A percentile compares a stretch with the other conserved stretches of the same genome.
These are phyloP conservation scores for Leccinum uliginosum DNA, from an alignment of 768 basidiomycete species.

Conservation along the genomic window DNA sequence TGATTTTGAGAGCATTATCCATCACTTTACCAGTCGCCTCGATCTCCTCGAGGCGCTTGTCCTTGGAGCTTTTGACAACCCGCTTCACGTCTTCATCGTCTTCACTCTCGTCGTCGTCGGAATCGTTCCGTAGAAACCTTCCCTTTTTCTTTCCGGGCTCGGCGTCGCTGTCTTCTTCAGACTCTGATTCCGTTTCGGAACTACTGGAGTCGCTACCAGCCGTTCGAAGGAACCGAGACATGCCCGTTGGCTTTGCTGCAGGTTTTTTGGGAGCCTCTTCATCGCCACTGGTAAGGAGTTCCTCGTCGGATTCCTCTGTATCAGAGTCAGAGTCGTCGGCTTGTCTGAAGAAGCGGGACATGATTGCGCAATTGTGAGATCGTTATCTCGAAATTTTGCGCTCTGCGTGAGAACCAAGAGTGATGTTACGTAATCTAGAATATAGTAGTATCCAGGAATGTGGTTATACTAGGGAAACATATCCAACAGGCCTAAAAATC, in stretches of 20 bases:
- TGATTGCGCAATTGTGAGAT: constrained; percentile 30
- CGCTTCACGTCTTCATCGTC: constrained; percentile 73
- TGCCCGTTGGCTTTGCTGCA: constrained; percentile 33
- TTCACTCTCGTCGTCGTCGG: constrained; percentile 47
- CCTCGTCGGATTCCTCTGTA: constrained; percentile 69
- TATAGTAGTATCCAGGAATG: background rate
- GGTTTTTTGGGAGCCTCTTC: constrained; percentile 50
- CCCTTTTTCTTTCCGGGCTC: constrained; percentile 38
- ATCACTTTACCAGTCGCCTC: constrained; percentile 87
- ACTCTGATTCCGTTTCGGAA: constrained; percentile 51
- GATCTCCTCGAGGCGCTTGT: constrained; percentile 93
- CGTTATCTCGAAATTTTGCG: constrained; percentile 26
- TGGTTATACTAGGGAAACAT: constrained; percentile 7
- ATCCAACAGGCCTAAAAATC: constrained; percentile 12
- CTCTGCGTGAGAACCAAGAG: constrained; percentile 14
- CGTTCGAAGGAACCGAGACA: constrained; percentile 75
- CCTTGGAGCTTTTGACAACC: constrained; percentile 78
- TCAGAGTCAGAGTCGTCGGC: constrained; percentile 79
- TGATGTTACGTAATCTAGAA: constrained; percentile 14
- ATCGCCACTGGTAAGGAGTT: constrained; percentile 67
- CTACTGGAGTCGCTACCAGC: constrained; percentile 54
- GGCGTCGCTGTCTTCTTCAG: constrained; percentile 54
- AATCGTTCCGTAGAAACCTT: constrained; percentile 41
- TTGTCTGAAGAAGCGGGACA: constrained; percentile 90
- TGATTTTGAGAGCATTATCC: constrained; percentile 93